These are phyloP conservation scores for Effrenium voratum DNA, from an alignment of 73 alveolate genomes.

Conservation along the genomic window DNA sequence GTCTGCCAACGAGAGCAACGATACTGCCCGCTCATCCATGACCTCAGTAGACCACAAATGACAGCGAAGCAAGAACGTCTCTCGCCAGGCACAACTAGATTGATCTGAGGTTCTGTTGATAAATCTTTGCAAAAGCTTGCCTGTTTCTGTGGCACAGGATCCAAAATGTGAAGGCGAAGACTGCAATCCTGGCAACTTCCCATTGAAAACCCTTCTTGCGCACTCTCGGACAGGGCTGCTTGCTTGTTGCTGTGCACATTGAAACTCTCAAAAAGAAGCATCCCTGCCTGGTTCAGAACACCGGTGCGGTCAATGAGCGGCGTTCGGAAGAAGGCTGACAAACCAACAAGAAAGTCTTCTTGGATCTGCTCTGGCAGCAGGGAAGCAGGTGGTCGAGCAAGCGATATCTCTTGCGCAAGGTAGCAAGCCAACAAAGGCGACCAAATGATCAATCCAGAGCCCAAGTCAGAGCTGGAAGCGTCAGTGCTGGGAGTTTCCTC, in stretches of 20 bases:
- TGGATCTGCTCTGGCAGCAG: conserved; percentile 69
- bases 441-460: conserved; percentile 42
- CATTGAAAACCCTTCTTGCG: background rate
- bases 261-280: background rate
- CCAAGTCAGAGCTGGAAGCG: too few species aligned
- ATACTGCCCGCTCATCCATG: conserved; percentile 64
- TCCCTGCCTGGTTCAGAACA: conserved; percentile 30
- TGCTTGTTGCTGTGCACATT: background rate
- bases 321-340: conserved; percentile 70
- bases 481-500: too few species aligned
- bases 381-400: conserved; percentile 30
- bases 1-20: conserved; percentile 5
- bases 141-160: conserved; percentile 51
- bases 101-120: conserved; percentile 36
- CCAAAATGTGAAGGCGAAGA: conserved; percentile 43
- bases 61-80: background rate
- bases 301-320: conserved; percentile 82
- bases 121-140: conserved; percentile 10
- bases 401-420: background rate
- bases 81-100: background rate
- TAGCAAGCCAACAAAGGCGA: conserved; percentile 60
- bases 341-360: conserved; percentile 75
- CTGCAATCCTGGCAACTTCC: conserved; percentile 61
- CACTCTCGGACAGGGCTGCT: background rate
- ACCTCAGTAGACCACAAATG: background rate